Conservation (phyloP, 345 rosid genomes). For the Excoecaria cochinchinensis region DNA sequence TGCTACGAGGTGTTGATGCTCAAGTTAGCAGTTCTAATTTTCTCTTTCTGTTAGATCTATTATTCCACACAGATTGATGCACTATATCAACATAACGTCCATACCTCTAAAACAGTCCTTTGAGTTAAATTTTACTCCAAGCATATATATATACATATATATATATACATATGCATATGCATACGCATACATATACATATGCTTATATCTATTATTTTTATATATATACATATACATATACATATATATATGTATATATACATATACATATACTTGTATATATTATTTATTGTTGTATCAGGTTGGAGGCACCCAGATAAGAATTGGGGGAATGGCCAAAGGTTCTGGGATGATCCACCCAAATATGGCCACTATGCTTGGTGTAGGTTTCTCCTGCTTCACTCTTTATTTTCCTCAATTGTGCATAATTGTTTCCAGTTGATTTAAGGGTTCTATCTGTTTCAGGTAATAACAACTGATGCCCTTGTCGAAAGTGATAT, state of each 20-base stretch:
- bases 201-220: too few species aligned
- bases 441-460: slow-evolving; percentile 17
- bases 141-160: background rate
- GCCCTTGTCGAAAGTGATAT: slow-evolving; percentile 75
- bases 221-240: background rate
- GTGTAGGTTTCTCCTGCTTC: slow-evolving; percentile 56
- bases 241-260: too few species aligned
- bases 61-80: background rate
- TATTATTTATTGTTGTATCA: slow-evolving; percentile 30
- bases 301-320: slow-evolving; percentile 69
- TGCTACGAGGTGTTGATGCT: background rate
- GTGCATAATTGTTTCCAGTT: background rate
- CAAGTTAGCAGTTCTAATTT: background rate
- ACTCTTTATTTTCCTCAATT: slow-evolving; percentile 17
- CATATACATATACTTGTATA: background rate
- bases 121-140: background rate
- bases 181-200: background rate
- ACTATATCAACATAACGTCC: background rate
- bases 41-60: background rate
- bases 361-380: slow-evolving; percentile 95
- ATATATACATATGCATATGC: background rate
- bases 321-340: slow-evolving; percentile 95
- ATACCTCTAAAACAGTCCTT: background rate
- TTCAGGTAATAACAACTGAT: slow-evolving; percentile 92
- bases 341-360: slow-evolving; percentile 99